A percentile compares a stretch with the other conserved stretches of the same genome.
These are phyloP conservation scores for Clonostachys solani DNA, from an alignment of 2,329 filamentous ascomycete genomes.

Conservation along the genomic window DNA sequence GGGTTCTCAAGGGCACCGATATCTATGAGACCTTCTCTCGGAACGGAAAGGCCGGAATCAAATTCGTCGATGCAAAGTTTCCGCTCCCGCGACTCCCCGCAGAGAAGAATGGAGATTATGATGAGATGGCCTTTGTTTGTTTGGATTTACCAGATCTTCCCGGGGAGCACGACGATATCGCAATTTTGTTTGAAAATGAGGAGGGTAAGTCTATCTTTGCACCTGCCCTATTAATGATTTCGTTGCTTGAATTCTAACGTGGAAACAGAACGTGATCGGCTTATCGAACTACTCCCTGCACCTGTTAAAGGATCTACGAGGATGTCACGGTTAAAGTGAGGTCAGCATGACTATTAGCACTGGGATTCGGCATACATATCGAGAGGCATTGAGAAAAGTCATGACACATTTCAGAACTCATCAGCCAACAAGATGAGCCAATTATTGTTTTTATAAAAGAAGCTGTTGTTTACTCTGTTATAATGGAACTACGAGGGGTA, in stretches of 20 bases:
- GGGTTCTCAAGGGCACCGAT: slow-evolving; percentile 79
- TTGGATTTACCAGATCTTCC: slow-evolving; percentile 85
- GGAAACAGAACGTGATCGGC: slow-evolving; percentile 46
- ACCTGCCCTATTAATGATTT: not conserved
- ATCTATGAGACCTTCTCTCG: slow-evolving; percentile 67
- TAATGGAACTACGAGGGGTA: no score
- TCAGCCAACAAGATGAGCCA: no score
- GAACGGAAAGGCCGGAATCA: slow-evolving; percentile 65
- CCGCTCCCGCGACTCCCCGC: slow-evolving; percentile 64
- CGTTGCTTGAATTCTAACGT: slow-evolving; percentile 11
- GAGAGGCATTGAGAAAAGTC: no score
- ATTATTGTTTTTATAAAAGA: no score
- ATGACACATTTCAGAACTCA: no score
- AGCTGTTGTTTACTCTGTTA: no score
- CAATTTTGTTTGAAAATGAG: slow-evolving; percentile 77
- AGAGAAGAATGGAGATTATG: slow-evolving; percentile 43
- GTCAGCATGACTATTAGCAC: not conserved
- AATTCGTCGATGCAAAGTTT: slow-evolving; percentile 88
- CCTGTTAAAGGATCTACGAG: slow-evolving; percentile 41
- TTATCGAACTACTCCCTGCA: slow-evolving; percentile 49
- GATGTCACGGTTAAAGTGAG: slow-evolving; percentile 2
- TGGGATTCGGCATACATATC: no score
- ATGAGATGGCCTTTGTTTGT: slow-evolving; percentile 73
- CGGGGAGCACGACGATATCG: slow-evolving; percentile 88
- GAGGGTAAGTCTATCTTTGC: slow-evolving; percentile 53